These are phyloP conservation scores for Podaxis mareebaensis DNA, from an alignment of 768 basidiomycete genomes.

Conservation along the genomic window DNA sequence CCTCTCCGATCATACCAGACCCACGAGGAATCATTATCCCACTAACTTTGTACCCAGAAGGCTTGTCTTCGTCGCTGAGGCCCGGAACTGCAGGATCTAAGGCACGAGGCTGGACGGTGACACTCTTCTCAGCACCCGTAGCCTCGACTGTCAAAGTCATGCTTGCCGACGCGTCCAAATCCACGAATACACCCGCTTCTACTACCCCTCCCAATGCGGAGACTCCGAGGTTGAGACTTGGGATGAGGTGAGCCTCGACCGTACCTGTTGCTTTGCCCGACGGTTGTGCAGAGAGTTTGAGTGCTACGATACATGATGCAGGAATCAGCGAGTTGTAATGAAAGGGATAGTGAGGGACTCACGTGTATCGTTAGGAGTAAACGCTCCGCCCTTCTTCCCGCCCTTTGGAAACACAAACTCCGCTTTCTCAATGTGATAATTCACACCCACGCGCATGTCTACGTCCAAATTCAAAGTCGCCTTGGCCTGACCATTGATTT, in stretches of 20 bases:
- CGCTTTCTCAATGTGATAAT: constrained; percentile 42
- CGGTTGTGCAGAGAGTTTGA: constrained; percentile 43
- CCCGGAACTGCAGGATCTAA: background rate
- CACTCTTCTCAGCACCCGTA: constrained; percentile 4
- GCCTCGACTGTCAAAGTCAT: constrained; percentile 29
- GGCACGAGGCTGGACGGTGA: background rate
- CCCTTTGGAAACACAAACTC: constrained; percentile 45
- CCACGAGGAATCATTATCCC: constrained; percentile 4
- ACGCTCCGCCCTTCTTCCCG: constrained; percentile 25
- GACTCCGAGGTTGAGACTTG: constrained; percentile 46
- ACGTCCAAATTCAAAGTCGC: constrained; percentile 37
- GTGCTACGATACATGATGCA: constrained; percentile 24
- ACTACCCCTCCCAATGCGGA: constrained; percentile 37
- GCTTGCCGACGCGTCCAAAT: constrained; percentile 38
- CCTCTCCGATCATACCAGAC: background rate
- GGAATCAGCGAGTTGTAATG: background rate
- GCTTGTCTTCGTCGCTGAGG: background rate
- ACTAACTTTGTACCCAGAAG: background rate
- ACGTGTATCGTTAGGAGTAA: constrained; percentile 45
- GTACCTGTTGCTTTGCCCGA: constrained; percentile 40
- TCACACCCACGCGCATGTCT: constrained; percentile 42
- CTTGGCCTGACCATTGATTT: constrained; percentile 37
- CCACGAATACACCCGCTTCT: constrained; percentile 41
- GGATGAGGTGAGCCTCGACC: constrained; percentile 50
- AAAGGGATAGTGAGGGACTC: constrained; percentile 20